A percentile compares a stretch with the other conserved stretches of the same genome.
These are phyloP conservation scores for Gracilaria gracilis DNA, from an alignment of 23 red algal genomes.

Conservation along the genomic window DNA sequence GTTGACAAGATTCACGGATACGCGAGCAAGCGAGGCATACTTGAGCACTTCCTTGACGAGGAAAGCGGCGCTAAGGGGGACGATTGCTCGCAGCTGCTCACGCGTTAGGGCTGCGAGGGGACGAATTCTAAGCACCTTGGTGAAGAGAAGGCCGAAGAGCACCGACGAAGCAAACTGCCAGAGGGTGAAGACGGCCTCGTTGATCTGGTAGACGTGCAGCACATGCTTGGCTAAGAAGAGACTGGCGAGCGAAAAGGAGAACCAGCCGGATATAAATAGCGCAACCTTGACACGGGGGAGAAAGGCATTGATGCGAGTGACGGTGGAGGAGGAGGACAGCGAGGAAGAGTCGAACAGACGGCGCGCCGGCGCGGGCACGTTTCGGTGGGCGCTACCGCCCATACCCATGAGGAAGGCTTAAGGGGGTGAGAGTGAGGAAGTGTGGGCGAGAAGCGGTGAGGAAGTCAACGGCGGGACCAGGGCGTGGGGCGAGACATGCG, in stretches of 20 bases:
- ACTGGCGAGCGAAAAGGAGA: conserved; percentile 54
- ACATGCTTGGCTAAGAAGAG: conserved; percentile 71
- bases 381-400: conserved; percentile 26
- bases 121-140: conserved; percentile 38
- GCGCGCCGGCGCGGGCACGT: neutral
- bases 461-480: neutral
- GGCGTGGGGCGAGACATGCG: neutral
- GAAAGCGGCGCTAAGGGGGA: conserved; percentile 70
- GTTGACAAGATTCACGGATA: conserved; percentile 80
- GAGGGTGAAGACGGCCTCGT: conserved; percentile 59
- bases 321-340: neutral
- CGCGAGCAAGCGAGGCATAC: conserved; percentile 68
- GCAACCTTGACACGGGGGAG: conserved; percentile 42
- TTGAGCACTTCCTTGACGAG: conserved; percentile 82
- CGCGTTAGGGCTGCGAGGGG: conserved; percentile 40
- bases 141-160: conserved; percentile 55
- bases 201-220: conserved; percentile 36
- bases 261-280: conserved; percentile 60
- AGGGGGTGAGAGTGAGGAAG: neutral
- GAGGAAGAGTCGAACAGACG: conserved; percentile 22
- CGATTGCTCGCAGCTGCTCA: conserved; percentile 45
- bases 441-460: neutral
- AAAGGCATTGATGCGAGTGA: neutral
- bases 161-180: conserved; percentile 63
- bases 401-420: conserved; percentile 16